Base-by-base conservation (phyloP, 805 yeast species). In the Cephaloascus fragrans region DNA sequence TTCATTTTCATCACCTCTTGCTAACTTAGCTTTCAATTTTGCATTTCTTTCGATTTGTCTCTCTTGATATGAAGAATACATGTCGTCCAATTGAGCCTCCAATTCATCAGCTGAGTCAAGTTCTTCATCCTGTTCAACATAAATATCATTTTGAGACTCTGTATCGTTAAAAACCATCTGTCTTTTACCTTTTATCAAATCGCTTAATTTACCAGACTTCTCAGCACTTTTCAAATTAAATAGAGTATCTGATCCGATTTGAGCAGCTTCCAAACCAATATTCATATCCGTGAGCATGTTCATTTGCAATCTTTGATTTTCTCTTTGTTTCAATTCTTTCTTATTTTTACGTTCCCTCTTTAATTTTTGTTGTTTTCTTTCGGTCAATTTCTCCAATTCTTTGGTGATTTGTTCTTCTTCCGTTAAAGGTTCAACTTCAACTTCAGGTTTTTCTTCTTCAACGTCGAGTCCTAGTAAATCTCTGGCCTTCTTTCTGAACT, bases 241-340 rank as follows among this genome's bases (percentile, higher is more conserved):
- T 42, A 87, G 65, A 1, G 89, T 73, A 42, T 83, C 89, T 40
- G 82, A 70, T 29, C 93, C 96, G 43, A 77, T 68, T 39, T 74
- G 73, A 15, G 86, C 90, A 15, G 96, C 96, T 56, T 93, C 98
- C 39, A 86, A 69, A 73, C 97, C 97, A 45, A 93, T 79, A 53
- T 88, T 95, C 65, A 73, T 76, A 53, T 95, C 96, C 4, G 96
- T 85, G 42, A 84, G 67, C 96, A 93, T 89, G 59, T 85, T 86
- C 90, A 93, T 81, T 64, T 93, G 97, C 84, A 87, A 81, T 65
- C 97, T 77, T 37, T 73, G 69, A 36, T 90, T 75, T 55, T 90
- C 97, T 59, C 83, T 85, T 57, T 87, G 96, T 53, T 86, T 87
- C 45, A 60, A 47, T 61, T 89, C 96, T 56, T 93, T 88, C 39